Conservation (phyloP, 495 filamentous ascomycete species). For the Penicillium canariense region DNA sequence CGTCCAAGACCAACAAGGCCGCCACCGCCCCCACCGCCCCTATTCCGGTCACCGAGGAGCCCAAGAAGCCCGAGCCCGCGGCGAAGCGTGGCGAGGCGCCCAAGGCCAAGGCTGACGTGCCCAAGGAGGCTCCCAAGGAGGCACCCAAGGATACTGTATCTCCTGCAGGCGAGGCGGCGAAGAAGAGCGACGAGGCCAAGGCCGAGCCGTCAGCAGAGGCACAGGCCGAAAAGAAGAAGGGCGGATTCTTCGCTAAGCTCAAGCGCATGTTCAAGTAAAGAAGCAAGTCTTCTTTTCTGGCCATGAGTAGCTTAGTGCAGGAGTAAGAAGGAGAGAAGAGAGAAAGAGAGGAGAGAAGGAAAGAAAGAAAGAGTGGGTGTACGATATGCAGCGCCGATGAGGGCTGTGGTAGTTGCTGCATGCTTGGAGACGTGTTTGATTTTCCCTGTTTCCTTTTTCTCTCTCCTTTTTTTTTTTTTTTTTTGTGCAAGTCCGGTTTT, state of each 20-base stretch:
- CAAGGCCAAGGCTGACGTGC: constrained; percentile 1
- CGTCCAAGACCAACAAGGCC: constrained; percentile 24
- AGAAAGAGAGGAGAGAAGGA: constrained; percentile 3
- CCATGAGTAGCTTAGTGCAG: neutral
- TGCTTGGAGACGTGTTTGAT: neutral
- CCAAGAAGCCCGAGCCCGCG: constrained; percentile 28
- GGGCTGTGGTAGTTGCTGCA: constrained; percentile 7
- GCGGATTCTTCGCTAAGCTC: constrained; percentile 28
- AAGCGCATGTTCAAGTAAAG: constrained; percentile 33
- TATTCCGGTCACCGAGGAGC: constrained; percentile 21
- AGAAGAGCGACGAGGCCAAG: constrained; percentile 14
- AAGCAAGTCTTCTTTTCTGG: neutral
- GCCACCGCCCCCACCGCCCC: constrained; percentile 12
- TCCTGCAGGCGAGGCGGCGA: constrained; percentile 2
- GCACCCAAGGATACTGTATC: constrained; percentile 22
- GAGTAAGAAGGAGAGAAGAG: no score
- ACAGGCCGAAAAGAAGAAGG: constrained; percentile 28
- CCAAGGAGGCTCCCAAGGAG: constrained; percentile 44
- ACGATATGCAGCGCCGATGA: constrained; percentile 21
- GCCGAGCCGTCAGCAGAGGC: constrained; percentile 11
- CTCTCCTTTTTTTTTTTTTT: constrained; percentile 9
- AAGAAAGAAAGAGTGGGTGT: constrained; percentile 13
- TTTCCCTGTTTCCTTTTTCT: constrained; percentile 1
- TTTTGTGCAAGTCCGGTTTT: constrained; percentile 9
- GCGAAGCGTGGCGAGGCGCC: constrained; percentile 25